Evolutionary conservation across 768 basidiomycete genomes (phyloP), one percentile per base, ranked within the genome.

Genomic region (Podaxis mareebaensis): DNA sequence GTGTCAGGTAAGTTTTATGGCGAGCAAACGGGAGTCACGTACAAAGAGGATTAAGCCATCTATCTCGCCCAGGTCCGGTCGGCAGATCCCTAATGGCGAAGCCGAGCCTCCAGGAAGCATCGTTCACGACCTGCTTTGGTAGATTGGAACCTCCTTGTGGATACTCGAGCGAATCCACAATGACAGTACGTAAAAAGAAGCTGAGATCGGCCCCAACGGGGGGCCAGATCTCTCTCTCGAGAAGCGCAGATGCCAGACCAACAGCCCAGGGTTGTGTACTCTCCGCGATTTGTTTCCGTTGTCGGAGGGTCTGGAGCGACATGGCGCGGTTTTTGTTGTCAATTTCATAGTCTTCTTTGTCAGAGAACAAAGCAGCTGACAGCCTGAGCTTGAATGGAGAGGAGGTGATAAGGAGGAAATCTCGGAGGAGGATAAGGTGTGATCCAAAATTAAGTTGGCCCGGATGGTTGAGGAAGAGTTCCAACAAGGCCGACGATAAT

Each of bases 1-100:
- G 33, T 54, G 63, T 33, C 30, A 58, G 20, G 46, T 52, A 54
- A 61, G 48, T 48, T 38, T 36, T 53, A 26, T 60, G 56, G 10
- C 30, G 15, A 13, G 24, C 26, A 49, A 51, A 49, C 53, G 30
- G 44, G 22, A 20, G 51, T 1, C 7, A 83, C 92, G 70, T 72
- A 93, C 93, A 84, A 48, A 89, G 78, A 0, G 95, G 93, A 74
- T 94, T 85, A 60, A 92, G 70, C 93, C 95, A 96, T 63, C 84
- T 87, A 65, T 89, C 88, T 39, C 83, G 82, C 13, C 87, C 86
- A 20, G 83, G 79, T 22, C 85, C 90, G 22, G 75, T 78, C 28
- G 85, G 86, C 38, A 93, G 74, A 73, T 93, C 90, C 33, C 87
- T 82, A 59, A 96, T 88, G 3, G 92, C 91, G 70, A 96, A 96